These are phyloP conservation scores for Colletotrichum sp. DNA, from an alignment of 2,329 filamentous ascomycete species.

Conservation along the genomic window DNA sequence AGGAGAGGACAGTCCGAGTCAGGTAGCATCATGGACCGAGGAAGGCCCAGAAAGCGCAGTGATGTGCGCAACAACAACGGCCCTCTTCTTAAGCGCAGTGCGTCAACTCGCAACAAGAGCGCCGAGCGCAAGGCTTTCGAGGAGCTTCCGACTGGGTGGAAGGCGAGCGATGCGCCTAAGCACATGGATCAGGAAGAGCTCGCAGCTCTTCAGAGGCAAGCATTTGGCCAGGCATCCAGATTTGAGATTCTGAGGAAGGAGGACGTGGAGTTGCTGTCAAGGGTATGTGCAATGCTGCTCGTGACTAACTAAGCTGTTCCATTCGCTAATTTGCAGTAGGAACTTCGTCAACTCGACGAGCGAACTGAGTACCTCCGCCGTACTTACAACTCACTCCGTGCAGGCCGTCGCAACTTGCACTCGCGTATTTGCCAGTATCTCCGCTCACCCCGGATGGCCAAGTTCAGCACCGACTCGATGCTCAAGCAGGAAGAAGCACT, in stretches of 20 bases:
- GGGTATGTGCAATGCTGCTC: slow-evolving; percentile 45
- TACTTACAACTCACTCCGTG: slow-evolving; percentile 76
- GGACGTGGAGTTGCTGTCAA: slow-evolving; percentile 70
- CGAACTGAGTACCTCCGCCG: slow-evolving; percentile 79
- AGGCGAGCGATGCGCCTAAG: slow-evolving; percentile 54
- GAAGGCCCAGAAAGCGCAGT: slow-evolving; percentile 61
- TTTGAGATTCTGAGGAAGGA: slow-evolving; percentile 69
- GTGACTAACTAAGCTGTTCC: background rate
- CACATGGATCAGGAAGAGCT: slow-evolving; percentile 56
- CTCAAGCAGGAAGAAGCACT: slow-evolving; percentile 82
- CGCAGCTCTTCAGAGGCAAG: slow-evolving; percentile 60
- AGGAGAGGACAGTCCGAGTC: slow-evolving; percentile 62
- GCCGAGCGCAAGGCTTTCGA: slow-evolving; percentile 65
- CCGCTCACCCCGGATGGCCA: slow-evolving; percentile 71
- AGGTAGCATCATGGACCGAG: slow-evolving; percentile 64
- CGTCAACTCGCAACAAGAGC: slow-evolving; percentile 39
- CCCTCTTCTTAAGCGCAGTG: slow-evolving; percentile 39
- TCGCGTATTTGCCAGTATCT: slow-evolving; percentile 79
- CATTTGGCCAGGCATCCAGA: slow-evolving; percentile 63
- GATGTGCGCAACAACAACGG: slow-evolving; percentile 46
- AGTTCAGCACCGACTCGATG: slow-evolving; percentile 76
- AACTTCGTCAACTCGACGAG: slow-evolving; percentile 78
- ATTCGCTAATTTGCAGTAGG: slow-evolving; percentile 45
- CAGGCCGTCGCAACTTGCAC: slow-evolving; percentile 79
- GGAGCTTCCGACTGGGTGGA: slow-evolving; percentile 63